These are phyloP conservation scores for Gymnopus androsaceus DNA, from an alignment of 1,284 basidiomycete genomes.

Conservation along the genomic window DNA sequence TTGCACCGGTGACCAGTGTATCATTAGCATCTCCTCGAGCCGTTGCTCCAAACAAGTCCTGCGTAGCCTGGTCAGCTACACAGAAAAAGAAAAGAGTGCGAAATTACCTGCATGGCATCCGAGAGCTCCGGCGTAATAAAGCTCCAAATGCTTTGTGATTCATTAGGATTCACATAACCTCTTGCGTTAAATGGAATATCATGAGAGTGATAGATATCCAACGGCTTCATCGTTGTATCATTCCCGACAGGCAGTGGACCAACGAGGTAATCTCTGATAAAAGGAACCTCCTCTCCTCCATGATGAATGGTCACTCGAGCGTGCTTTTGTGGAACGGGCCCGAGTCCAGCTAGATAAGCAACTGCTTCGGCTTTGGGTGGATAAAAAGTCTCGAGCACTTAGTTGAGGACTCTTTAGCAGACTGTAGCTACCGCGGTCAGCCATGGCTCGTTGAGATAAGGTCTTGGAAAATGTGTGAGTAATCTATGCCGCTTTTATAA, in stretches of 20 bases:
- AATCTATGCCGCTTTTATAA: too few relatives aligned
- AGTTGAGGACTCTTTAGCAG: too few relatives aligned
- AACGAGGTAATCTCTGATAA: conserved; percentile 54
- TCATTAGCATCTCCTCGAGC: conserved; percentile 42
- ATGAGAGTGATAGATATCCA: conserved; percentile 52
- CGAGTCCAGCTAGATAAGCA: conserved; percentile 44
- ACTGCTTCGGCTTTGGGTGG: conserved; percentile 54
- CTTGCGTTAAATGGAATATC: conserved; percentile 55
- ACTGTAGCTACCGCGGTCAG: too few relatives aligned
- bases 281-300: conserved; percentile 43
- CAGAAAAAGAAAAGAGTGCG: conserved; percentile 12
- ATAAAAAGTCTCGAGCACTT: conserved; percentile 51
- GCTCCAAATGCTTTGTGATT: conserved; percentile 37
- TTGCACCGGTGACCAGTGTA: conserved; percentile 45
- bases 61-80: conserved; percentile 8
- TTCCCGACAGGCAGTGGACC: conserved; percentile 53
- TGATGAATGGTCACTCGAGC: conserved; percentile 55
- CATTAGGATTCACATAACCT: conserved; percentile 38
- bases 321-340: conserved; percentile 34
- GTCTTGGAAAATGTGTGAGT: too few relatives aligned
- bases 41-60: conserved; percentile 48
- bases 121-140: conserved; percentile 34
- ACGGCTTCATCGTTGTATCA: conserved; percentile 37
- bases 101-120: conserved; percentile 41
- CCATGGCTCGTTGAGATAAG: too few relatives aligned